Evolutionary conservation across 2,329 filamentous ascomycete genomes (phyloP).

Genomic region (Sclerotinia subarctica): DNA sequence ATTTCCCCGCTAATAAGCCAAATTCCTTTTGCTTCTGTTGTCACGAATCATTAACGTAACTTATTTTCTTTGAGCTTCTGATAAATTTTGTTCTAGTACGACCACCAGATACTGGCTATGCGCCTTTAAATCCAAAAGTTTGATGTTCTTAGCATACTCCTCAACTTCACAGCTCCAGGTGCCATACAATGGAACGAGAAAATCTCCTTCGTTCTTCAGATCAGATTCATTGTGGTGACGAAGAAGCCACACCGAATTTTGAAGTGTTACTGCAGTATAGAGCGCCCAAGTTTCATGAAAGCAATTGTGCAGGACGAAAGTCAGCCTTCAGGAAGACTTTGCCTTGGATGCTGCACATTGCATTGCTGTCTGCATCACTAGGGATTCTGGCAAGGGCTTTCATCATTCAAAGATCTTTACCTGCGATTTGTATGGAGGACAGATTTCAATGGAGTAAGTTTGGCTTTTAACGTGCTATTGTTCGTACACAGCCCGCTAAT

Average conservation of each 20-base stretch:
- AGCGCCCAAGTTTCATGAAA: background rate
- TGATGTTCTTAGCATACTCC: background rate
- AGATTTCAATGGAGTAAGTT: slow-evolving; percentile 16
- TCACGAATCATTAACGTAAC: too few relatives aligned
- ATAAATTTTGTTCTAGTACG: background rate
- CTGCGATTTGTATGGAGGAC: slow-evolving; percentile 14
- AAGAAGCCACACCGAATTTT: background rate
- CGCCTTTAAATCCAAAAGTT: background rate
- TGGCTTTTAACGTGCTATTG: background rate
- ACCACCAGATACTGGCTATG: background rate
- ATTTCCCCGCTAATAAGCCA: too few relatives aligned
- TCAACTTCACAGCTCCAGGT: background rate
- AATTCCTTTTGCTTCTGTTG: too few relatives aligned
- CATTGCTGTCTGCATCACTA: background rate
- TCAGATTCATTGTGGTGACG: background rate
- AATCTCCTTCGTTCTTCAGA: background rate
- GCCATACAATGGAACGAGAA: slow-evolving; percentile 1
- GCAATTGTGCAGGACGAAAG: background rate
- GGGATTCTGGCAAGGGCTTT: slow-evolving; percentile 4
- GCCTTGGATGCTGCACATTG: background rate
- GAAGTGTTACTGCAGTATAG: background rate
- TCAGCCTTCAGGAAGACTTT: background rate
- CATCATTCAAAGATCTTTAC: slow-evolving; percentile 6
- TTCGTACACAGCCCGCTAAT: background rate
- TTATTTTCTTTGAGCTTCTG: too few relatives aligned